Evolutionary conservation across 176 grass and related monocot species (phyloP), one percentile per base, ranked within the genome.

Genomic region (Microstegium vimineum): DNA sequence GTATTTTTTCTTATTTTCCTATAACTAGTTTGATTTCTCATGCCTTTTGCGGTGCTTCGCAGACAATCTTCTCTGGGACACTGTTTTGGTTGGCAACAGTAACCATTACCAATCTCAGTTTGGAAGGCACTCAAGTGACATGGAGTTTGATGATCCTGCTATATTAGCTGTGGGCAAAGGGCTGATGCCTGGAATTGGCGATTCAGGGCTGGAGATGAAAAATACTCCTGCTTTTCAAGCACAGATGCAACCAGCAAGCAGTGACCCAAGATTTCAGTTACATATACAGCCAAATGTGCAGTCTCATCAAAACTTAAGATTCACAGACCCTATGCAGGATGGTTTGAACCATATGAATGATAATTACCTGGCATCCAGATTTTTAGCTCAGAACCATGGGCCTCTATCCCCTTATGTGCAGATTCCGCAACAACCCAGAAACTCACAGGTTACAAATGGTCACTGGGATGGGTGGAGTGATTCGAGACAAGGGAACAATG

Each of bases 71-170:
- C 28, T 81, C 52, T 57, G 56, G 56, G 83, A 87, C 42, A 86
- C 83, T 82, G 45, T 74, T 83, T 80, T 86, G 78, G 68, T 62
- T 59, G 71, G 73, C 82, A 74, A 74, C 34, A 79, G 73, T 36
- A 92, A 87, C 82, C 77, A 85, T 67, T 91, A 89, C 66, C 90
- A 94, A 87, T 61, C 87, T 62, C 86, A 90, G 47, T 71, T 83
- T 71, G 31, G 47, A 22, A 85, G 90, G 78, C 91, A 89, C 73
- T 17, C 84, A 51, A 76, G 61, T 78, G 95, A 97, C 71, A 67
- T 97, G 73, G 95, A 94, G 86, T 94, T 94, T 78, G 86, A 94
- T 52, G 92, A 97, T 87, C 95, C 95, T 78, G 95, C 95, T 81
- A 97, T 97, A 82, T 71, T 97, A 35, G 95, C 95, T 45, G 92